phyloP scores from a whole-genome alignment of 2,329 filamentous ascomycete species.

The Aspergillus melleus region DNA sequence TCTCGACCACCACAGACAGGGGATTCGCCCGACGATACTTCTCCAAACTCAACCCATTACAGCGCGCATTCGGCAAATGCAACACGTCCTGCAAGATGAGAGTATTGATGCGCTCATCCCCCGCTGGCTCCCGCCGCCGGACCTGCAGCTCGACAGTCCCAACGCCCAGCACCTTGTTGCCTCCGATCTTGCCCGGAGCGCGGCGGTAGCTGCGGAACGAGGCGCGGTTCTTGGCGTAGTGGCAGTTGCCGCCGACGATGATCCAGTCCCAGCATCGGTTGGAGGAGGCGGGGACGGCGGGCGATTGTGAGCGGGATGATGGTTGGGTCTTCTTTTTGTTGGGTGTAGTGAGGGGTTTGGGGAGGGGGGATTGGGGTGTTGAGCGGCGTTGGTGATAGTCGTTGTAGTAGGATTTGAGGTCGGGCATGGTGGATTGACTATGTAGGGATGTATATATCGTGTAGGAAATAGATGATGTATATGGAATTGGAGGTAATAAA shows the following conservation, averaged over 20 bases:
- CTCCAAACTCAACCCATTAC: slow-evolving; percentile 20
- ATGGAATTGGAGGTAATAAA: too few relatives aligned
- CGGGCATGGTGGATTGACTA: not conserved
- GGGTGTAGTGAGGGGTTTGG: too few relatives aligned
- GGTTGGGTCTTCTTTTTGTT: not conserved
- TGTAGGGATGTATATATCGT: too few relatives aligned
- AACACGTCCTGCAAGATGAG: slow-evolving; percentile 19
- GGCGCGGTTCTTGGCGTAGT: slow-evolving; percentile 25
- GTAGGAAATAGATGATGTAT: too few relatives aligned
- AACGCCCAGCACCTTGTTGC: slow-evolving; percentile 19
- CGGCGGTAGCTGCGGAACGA: slow-evolving; percentile 21
- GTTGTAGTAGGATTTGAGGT: not conserved
- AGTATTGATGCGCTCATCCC: slow-evolving; percentile 12
- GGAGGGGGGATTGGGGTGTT: not conserved
- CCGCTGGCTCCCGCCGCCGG: slow-evolving; percentile 7
- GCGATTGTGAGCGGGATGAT: not conserved
- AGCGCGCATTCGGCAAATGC: slow-evolving; percentile 21
- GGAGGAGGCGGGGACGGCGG: not conserved
- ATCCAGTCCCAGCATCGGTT: slow-evolving; percentile 24
- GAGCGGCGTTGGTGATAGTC: not conserved
- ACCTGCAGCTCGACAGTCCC: slow-evolving; percentile 19
- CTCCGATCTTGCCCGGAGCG: slow-evolving; percentile 17
- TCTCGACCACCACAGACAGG: slow-evolving; percentile 4
- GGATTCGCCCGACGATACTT: slow-evolving; percentile 11
- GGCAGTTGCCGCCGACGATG: slow-evolving; percentile 16